A percentile compares a stretch with the other conserved stretches of the same genome.
Evolutionary conservation across 345 rosid genomes (phyloP).

Genomic region (Boechera stricta): DNA sequence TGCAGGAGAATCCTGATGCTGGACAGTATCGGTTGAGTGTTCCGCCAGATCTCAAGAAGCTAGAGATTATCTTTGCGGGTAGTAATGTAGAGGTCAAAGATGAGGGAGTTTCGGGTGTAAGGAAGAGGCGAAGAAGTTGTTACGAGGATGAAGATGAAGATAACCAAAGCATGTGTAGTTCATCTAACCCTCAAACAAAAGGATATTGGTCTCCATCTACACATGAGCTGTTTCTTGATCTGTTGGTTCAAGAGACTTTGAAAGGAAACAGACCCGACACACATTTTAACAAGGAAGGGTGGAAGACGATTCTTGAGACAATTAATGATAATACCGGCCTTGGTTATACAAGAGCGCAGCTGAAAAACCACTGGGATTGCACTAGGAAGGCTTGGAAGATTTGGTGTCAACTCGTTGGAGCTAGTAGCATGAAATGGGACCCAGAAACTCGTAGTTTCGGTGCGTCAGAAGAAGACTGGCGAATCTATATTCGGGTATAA

Average conservation of each 20-base stretch:
- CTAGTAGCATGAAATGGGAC: slow-evolving; percentile 58
- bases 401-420: slow-evolving; percentile 57
- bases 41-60: slow-evolving; percentile 50
- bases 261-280: slow-evolving; percentile 57
- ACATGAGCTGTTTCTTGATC: slow-evolving; percentile 56
- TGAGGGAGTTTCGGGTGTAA: slow-evolving; percentile 7
- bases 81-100: slow-evolving; percentile 34
- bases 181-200: slow-evolving; percentile 46
- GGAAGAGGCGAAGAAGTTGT: slow-evolving; percentile 36
- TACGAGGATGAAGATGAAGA: slow-evolving; percentile 34
- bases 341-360: slow-evolving; percentile 50
- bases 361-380: slow-evolving; percentile 58
- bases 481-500: slow-evolving; percentile 46
- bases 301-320: slow-evolving; percentile 54
- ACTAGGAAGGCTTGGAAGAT: slow-evolving; percentile 60
- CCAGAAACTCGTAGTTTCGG: slow-evolving; percentile 50
- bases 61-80: slow-evolving; percentile 50
- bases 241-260: slow-evolving; percentile 50
- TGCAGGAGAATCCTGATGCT: slow-evolving; percentile 55
- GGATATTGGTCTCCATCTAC: slow-evolving; percentile 55
- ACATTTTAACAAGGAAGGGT: slow-evolving; percentile 56
- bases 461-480: slow-evolving; percentile 56
- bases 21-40: slow-evolving; percentile 55
- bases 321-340: slow-evolving; percentile 50
- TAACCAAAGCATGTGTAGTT: slow-evolving; percentile 42